Conservation (phyloP, 2,329 filamentous ascomycete species). For the Rhynchosporium secalis region DNA sequence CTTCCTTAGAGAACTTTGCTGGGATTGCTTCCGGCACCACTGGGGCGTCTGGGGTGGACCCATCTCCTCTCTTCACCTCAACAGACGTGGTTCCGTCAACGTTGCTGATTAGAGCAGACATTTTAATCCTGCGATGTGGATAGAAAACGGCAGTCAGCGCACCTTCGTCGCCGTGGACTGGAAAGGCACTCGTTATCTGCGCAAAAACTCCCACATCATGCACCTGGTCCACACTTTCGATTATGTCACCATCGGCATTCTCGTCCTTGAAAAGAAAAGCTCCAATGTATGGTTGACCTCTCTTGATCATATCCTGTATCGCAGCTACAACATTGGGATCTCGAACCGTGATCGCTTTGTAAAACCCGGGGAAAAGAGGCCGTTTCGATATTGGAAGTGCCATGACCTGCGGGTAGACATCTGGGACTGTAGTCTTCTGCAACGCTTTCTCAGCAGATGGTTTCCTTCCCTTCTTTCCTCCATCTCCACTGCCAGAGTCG, state of each 20-base stretch:
- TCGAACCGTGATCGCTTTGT: constrained; percentile 96
- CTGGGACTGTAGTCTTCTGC: constrained; percentile 85
- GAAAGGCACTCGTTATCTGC: constrained; percentile 95
- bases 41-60: constrained; percentile 42
- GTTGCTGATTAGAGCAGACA: constrained; percentile 72
- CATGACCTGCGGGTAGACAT: constrained; percentile 96
- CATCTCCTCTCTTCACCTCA: constrained; percentile 53
- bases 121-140: constrained; percentile 89
- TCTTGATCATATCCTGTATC: constrained; percentile 94
- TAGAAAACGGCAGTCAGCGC: constrained; percentile 92
- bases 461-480: constrained; percentile 72
- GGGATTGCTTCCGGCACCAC: constrained; percentile 61
- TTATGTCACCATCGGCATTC: constrained; percentile 88
- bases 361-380: constrained; percentile 94
- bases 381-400: constrained; percentile 93
- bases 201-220: constrained; percentile 97
- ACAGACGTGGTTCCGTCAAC: constrained; percentile 51
- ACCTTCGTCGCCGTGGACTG: constrained; percentile 80
- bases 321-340: constrained; percentile 89
- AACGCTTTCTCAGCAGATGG: constrained; percentile 69
- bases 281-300: constrained; percentile 94
- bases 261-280: constrained; percentile 98
- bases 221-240: constrained; percentile 86
- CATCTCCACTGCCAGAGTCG: constrained; percentile 49
- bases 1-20: constrained; percentile 53